Evolutionary conservation across 306 rosid genomes (phyloP).

Genomic region (Medicago ruthenica): DNA sequence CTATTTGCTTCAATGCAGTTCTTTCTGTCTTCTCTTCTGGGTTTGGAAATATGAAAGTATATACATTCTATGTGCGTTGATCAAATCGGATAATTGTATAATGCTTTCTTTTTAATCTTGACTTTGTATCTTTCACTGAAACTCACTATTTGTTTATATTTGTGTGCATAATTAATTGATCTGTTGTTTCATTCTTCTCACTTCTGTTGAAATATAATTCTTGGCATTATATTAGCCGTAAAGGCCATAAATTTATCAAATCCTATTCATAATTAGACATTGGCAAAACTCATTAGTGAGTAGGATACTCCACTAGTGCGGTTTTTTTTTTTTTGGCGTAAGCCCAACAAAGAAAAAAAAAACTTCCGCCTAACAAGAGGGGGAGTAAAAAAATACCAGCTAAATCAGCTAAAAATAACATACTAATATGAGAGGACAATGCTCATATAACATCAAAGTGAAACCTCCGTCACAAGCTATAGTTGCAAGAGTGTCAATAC

Average conservation of each 20-base stretch:
- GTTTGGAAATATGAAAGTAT: conserved; percentile 50
- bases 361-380: too few relatives aligned
- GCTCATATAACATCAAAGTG: too few relatives aligned
- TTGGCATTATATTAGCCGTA: background rate
- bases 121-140: conserved; percentile 39
- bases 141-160: conserved; percentile 45
- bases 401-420: too few relatives aligned
- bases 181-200: conserved; percentile 52
- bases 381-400: too few relatives aligned
- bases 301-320: too few relatives aligned
- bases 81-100: conserved; percentile 57
- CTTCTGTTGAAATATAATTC: conserved; percentile 40
- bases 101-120: conserved; percentile 43
- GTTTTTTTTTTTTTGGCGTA: too few relatives aligned
- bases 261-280: background rate
- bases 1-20: conserved; percentile 37
- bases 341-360: too few relatives aligned
- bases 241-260: background rate
- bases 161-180: conserved; percentile 57
- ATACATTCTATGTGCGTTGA: conserved; percentile 35
- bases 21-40: conserved; percentile 42
- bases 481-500: too few relatives aligned
- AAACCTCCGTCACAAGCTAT: too few relatives aligned
- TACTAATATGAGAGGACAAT: too few relatives aligned
- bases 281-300: background rate